These are phyloP conservation scores for Trichosporon sp. DNA, from an alignment of 1,284 basidiomycete species.

Conservation along the genomic window DNA sequence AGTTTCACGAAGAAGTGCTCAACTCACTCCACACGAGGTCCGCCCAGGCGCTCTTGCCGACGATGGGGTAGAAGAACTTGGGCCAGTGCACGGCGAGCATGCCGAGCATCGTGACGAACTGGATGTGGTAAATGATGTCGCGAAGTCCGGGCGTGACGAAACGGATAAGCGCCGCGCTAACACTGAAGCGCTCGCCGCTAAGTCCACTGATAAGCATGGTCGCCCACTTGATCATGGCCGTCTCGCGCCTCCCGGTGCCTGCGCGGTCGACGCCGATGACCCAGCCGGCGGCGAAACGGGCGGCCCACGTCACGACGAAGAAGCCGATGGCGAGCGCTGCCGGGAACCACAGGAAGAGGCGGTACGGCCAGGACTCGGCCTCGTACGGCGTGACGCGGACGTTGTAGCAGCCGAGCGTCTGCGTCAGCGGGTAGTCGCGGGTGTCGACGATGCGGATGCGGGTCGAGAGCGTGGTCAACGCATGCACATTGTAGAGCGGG, in stretches of 20 bases:
- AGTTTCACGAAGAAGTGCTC: not conserved
- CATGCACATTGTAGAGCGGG: conserved; percentile 64
- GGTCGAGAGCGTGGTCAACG: conserved; percentile 76
- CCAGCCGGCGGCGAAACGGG: conserved; percentile 78
- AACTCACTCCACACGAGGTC: conserved; percentile 77
- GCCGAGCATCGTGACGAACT: conserved; percentile 66
- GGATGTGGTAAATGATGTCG: conserved; percentile 87
- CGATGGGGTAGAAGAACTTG: conserved; percentile 78
- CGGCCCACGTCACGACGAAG: conserved; percentile 72
- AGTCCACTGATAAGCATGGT: conserved; percentile 87
- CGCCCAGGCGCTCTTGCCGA: conserved; percentile 81
- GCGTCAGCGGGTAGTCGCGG: conserved; percentile 53
- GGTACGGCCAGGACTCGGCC: conserved; percentile 62
- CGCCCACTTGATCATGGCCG: conserved; percentile 57
- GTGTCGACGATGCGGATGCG: conserved; percentile 84
- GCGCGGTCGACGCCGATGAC: conserved; percentile 39
- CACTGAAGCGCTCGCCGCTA: conserved; percentile 80
- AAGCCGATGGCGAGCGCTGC: conserved; percentile 72
- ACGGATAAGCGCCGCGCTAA: conserved; percentile 77
- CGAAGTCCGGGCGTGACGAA: conserved; percentile 90
- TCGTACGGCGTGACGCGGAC: conserved; percentile 72
- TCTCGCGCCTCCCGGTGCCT: conserved; percentile 26
- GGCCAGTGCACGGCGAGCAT: conserved; percentile 97
- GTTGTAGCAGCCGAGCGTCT: conserved; percentile 75
- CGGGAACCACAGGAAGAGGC: conserved; percentile 75